These are phyloP conservation scores for Alternaria infectoria DNA, from an alignment of 2,329 filamentous ascomycete species.

Conservation along the genomic window DNA sequence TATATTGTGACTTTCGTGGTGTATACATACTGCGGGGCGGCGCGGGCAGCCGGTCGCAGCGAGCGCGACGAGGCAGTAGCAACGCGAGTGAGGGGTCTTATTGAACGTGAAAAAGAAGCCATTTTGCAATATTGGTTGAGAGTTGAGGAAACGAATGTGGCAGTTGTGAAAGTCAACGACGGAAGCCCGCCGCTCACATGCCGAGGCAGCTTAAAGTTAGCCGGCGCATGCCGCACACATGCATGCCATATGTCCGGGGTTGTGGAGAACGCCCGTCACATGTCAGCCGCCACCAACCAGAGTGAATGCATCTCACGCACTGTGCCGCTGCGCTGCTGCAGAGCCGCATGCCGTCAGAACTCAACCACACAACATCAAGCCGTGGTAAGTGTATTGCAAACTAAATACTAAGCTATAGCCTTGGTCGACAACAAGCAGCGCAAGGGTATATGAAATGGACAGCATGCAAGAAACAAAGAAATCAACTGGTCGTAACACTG, in stretches of 20 bases:
- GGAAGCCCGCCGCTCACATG: slow-evolving; percentile 2
- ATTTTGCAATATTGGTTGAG: slow-evolving; percentile 19
- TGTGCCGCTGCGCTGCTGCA: not conserved
- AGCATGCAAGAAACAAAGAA: slow-evolving; percentile 7
- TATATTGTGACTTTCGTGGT: slow-evolving; percentile 3
- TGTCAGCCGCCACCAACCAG: slow-evolving; percentile 3
- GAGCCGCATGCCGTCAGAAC: not conserved
- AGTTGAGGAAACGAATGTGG: not conserved
- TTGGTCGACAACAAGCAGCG: slow-evolving; percentile 2
- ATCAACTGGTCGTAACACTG: slow-evolving; percentile 11
- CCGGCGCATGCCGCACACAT: slow-evolving; percentile 13
- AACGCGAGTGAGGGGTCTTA: slow-evolving; percentile 40
- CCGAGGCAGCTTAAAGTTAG: slow-evolving; percentile 15
- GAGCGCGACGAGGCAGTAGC: slow-evolving; percentile 34
- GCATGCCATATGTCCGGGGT: not conserved
- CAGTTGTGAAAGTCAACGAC: not conserved
- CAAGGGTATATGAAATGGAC: slow-evolving; percentile 19
- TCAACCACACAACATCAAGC: slow-evolving; percentile 1
- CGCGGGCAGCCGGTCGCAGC: slow-evolving; percentile 37
- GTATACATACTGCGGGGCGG: slow-evolving; percentile 38
- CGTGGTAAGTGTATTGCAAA: not conserved
- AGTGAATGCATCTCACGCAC: no score
- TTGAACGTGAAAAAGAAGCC: slow-evolving; percentile 40
- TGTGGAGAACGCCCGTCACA: slow-evolving; percentile 14
- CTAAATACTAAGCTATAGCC: slow-evolving; percentile 2